These are phyloP conservation scores for Globisporangium uncinulatum DNA, from an alignment of 352 stramenopile genomes.

Conservation along the genomic window DNA sequence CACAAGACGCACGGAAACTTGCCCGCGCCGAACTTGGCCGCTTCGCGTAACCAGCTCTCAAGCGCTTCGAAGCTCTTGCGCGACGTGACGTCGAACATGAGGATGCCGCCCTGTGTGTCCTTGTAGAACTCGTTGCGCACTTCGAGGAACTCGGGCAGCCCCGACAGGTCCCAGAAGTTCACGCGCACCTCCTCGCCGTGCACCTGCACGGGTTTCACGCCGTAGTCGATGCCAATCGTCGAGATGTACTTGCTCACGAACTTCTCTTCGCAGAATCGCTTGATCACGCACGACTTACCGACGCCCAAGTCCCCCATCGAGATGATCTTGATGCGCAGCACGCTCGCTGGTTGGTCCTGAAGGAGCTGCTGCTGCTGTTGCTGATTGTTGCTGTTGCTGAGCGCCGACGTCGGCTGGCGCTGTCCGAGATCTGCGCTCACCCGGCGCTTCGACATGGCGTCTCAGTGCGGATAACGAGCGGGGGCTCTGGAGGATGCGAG, in stretches of 20 bases:
- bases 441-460: slow-evolving; percentile 9
- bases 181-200: slow-evolving; percentile 71
- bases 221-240: slow-evolving; percentile 95
- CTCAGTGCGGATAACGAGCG: no score
- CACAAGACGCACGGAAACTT: slow-evolving; percentile 87
- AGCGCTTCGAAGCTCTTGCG: slow-evolving; percentile 82
- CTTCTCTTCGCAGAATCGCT: slow-evolving; percentile 94
- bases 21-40: slow-evolving; percentile 81
- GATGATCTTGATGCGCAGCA: slow-evolving; percentile 91
- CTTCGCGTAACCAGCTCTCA: slow-evolving; percentile 86
- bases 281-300: slow-evolving; percentile 95
- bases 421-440: slow-evolving; percentile 1
- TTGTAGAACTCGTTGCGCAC: slow-evolving; percentile 98
- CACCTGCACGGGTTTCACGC: slow-evolving; percentile 87
- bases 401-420: not conserved
- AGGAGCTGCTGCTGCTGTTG: slow-evolving; percentile 15
- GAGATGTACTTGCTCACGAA: slow-evolving; percentile 95
- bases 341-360: slow-evolving; percentile 20
- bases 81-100: slow-evolving; percentile 78
- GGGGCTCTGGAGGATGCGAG: no score
- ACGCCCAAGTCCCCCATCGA: slow-evolving; percentile 87
- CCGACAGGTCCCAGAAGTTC: slow-evolving; percentile 95
- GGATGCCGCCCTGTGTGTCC: slow-evolving; percentile 77
- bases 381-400: not conserved
- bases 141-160: slow-evolving; percentile 91